Base-by-base conservation (phyloP, 1,139 yeast genomes). In the Debaryomyces sp. region DNA sequence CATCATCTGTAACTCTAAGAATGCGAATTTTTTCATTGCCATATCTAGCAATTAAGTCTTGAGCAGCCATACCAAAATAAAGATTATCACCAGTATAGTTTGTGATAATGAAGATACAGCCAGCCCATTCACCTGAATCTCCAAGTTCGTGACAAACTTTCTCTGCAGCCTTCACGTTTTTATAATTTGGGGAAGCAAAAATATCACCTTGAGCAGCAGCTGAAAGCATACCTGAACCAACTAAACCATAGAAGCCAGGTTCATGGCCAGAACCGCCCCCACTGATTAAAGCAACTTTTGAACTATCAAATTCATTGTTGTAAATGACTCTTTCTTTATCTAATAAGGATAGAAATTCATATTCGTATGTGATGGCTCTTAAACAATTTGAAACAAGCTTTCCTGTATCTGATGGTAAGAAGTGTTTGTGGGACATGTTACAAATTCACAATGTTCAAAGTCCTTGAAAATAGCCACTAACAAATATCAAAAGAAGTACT, bases 191-290 rank as follows among this genome's bases (percentile, higher is more conserved):
- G 40, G 74, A 64, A 24, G 80, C 79, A 62, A 75, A 75, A 6
- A 75, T 67, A 47, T 74, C 76, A 22, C 80, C 80, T 55, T 72
- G 74, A 24, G 75, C 78, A 23, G 77, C 74, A 7, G 78, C 78
- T 27, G 74, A 59, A 29, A 75, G 61, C 77, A 76, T 72, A 1
- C 78, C 80, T 24, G 63, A 54, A 22, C 78, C 77, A 13, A 76
- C 80, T 45, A 72, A 68, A 1, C 79, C 80, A 42, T 70, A 61
- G 65, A 72, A 73, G 6, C 76, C 77, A 9, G 80, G 80, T 54
- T 76, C 80, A 50, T 75, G 80, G 15, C 80, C 80, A 6, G 78
- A 70, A 4, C 78, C 78, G 4, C 80, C 80, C 7, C 80, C 80
- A 43, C 72, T 66, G 38, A 74, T 62, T 29, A 74, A 54, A 0